Conservation (phyloP, 148 eudicot genomes). For the Chenopodium berlandieri region DNA sequence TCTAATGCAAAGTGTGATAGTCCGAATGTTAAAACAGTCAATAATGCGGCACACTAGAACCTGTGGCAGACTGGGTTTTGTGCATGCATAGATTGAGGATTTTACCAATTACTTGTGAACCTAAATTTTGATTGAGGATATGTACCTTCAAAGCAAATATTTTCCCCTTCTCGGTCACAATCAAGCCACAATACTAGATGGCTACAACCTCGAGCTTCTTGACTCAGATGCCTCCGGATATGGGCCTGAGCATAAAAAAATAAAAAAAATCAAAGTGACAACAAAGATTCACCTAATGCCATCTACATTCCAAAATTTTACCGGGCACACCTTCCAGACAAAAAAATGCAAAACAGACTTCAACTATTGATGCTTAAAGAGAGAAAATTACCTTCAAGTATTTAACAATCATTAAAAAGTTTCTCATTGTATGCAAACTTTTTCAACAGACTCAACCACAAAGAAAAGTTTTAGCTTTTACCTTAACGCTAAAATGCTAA, state of each 20-base stretch:
- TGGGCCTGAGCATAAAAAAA: constrained; percentile 57
- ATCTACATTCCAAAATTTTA: not conserved
- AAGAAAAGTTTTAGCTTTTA: not conserved
- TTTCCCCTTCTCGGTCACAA: constrained; percentile 98
- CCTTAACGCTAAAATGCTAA: not conserved
- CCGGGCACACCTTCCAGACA: not conserved
- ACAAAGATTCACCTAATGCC: not conserved
- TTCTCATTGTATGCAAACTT: not conserved
- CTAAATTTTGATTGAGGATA: not conserved
- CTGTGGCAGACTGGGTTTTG: not conserved
- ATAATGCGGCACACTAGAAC: not conserved
- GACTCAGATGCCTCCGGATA: constrained; percentile 78
- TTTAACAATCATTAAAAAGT: not conserved
- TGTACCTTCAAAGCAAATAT: constrained; percentile 96
- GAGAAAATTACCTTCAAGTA: not conserved
- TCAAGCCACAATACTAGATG: constrained; percentile 91
- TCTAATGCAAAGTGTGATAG: not conserved
- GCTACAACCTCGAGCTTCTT: constrained; percentile 88
- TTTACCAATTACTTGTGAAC: not conserved
- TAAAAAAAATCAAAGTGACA: not conserved
- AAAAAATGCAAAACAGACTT: not conserved
- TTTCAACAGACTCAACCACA: constrained; percentile 1
- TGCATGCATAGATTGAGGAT: not conserved
- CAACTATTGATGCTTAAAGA: not conserved
- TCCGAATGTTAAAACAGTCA: not conserved